Conservation (phyloP, 2,329 filamentous ascomycete species). For the Fusarium sp. region DNA sequence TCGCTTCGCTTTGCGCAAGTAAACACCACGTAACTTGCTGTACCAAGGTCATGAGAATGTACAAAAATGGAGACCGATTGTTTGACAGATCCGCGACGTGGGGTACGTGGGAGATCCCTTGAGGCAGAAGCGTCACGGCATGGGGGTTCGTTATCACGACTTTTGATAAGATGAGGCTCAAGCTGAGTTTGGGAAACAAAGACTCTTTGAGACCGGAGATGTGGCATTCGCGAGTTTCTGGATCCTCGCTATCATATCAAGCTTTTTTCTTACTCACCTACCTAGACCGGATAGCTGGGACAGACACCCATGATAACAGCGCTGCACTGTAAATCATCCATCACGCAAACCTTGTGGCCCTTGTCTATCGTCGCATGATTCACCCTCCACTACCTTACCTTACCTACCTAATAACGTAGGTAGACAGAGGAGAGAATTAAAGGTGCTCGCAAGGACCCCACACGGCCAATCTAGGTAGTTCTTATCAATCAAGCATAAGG, state of each 20-base stretch:
- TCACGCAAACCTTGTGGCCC: slow-evolving; percentile 8
- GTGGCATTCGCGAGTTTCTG: not conserved
- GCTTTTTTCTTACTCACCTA: slow-evolving; percentile 6
- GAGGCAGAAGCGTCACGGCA: not conserved
- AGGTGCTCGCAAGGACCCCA: slow-evolving; percentile 5
- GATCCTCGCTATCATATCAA: not conserved
- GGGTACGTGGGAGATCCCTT: slow-evolving; percentile 16
- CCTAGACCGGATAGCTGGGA: slow-evolving; percentile 25
- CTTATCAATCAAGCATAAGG: not conserved
- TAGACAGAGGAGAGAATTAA: not conserved
- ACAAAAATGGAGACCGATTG: slow-evolving; percentile 16
- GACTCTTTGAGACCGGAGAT: not conserved
- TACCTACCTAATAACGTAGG: not conserved
- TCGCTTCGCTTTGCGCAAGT: not conserved
- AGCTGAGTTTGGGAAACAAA: not conserved
- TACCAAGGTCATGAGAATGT: slow-evolving; percentile 8
- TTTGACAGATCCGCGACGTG: slow-evolving; percentile 23
- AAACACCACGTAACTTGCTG: slow-evolving; percentile 8
- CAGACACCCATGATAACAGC: slow-evolving; percentile 20
- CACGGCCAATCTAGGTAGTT: not conserved
- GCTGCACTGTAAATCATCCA: slow-evolving; percentile 27
- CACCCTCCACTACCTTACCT: not conserved
- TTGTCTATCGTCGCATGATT: slow-evolving; percentile 16
- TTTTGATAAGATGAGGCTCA: slow-evolving; percentile 14
- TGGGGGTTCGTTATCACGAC: slow-evolving; percentile 13